Evolutionary conservation across 139 green algal genomes (phyloP), one percentile per base, ranked within the genome.

Genomic region (Diplosphaera chodatii): DNA sequence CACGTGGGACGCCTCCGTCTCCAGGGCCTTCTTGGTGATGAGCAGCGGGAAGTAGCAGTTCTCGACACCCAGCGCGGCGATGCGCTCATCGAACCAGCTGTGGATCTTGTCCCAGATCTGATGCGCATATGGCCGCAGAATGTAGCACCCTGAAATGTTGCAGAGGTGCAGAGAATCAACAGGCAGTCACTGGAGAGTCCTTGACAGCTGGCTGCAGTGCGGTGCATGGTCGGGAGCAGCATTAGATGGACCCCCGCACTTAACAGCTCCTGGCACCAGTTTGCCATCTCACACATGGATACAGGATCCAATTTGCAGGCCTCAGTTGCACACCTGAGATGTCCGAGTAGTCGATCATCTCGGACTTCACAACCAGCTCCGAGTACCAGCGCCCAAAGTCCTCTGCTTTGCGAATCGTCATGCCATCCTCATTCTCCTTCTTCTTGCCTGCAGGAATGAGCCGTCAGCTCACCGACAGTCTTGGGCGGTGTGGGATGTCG

Each of bases 1-100:
- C 41, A 99, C 90, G 80, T 99, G 96, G 66, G 98, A 91, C 89
- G 99, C 96, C 88, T 99, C 96, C 28, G 83, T 95, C 70, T 92
- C 96, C 3, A 99, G 88, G 40, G 87, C 88, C n/a, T 91, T 85
- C 80, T 98, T 87, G 2, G 94, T 96, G 71, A 99, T 95, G 84
- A 99, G 99, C 41, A 99, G 87, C 22, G 96, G 96, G 82, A 99
- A 99, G 88, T 98, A 99, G 31, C 84, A 83, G 82, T 99, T 99
- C 84, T 87, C 80, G 48, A 99, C 95, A 10, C 91, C 95, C 76
- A 96, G 68, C 63, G 87, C 70, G 82, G 97, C 98, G 77, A 99
- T 99, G 69, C 89, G 63, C 55, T 72, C 80, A 70, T 99, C 92
- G 77, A 99, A 95, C 82, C 87, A 97, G 63, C 83, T 64, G 67